Conservation (phyloP, 2,329 filamentous ascomycete genomes). For the Aspergillus aculeatinus region DNA sequence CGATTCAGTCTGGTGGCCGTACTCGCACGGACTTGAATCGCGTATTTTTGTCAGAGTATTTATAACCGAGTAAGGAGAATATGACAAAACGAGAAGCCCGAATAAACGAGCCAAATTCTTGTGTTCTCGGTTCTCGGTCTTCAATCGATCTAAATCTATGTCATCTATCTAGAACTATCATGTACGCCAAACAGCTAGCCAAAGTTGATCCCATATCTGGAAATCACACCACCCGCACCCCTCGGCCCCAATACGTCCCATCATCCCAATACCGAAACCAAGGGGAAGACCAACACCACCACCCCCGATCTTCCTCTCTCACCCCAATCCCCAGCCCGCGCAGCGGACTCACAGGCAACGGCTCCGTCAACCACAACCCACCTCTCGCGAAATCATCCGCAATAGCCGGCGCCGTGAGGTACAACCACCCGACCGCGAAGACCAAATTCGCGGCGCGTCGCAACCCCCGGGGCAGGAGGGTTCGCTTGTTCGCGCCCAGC, state of each 20-base stretch:
- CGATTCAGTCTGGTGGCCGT: no score
- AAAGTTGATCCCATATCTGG: no score
- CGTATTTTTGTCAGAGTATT: no score
- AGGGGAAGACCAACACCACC: slow-evolving; percentile 65
- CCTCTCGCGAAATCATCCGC: slow-evolving; percentile 72
- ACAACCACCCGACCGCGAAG: slow-evolving; percentile 67
- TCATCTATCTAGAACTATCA: neutral
- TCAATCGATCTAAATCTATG: neutral
- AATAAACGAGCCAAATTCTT: no score
- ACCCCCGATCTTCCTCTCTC: slow-evolving; percentile 59
- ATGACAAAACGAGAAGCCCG: no score
- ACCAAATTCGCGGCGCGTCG: slow-evolving; percentile 59
- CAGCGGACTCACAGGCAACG: slow-evolving; percentile 72
- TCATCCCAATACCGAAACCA: slow-evolving; percentile 61
- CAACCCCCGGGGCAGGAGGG: slow-evolving; percentile 44
- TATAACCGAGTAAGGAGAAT: no score
- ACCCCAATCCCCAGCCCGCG: slow-evolving; percentile 66
- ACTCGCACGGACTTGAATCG: no score
- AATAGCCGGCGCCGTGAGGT: slow-evolving; percentile 63
- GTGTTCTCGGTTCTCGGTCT: no score
- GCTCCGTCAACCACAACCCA: slow-evolving; percentile 78
- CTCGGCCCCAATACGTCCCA: slow-evolving; percentile 63
- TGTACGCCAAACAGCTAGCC: neutral
- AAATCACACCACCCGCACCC: slow-evolving; percentile 38
- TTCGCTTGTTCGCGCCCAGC: slow-evolving; percentile 19